phyloP scores from a whole-genome alignment of 1,284 basidiomycete genomes.

The Inonotus hispidus region DNA sequence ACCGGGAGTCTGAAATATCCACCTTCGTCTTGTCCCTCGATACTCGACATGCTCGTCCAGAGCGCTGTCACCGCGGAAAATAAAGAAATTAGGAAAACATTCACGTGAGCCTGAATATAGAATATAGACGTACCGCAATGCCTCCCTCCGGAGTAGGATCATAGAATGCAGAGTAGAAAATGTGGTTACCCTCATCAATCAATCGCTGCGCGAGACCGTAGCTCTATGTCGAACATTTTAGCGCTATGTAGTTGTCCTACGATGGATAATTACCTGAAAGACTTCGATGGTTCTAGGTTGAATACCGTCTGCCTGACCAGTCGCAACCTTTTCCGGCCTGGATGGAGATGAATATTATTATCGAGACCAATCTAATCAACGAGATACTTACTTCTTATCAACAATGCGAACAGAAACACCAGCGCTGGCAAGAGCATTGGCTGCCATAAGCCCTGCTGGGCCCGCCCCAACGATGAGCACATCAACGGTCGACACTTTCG shows the following conservation, averaged over 20 bases:
- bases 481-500: constrained; percentile 39
- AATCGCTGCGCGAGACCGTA: constrained; percentile 67
- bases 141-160: constrained; percentile 55
- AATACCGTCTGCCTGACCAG: constrained; percentile 77
- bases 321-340: constrained; percentile 51
- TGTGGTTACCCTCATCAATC: constrained; percentile 58
- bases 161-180: constrained; percentile 68
- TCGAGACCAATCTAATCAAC: background rate
- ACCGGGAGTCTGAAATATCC: constrained; percentile 5
- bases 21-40: constrained; percentile 36
- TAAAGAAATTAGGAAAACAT: background rate
- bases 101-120: background rate
- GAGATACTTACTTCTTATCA: constrained; percentile 50
- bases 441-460: constrained; percentile 58
- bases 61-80: constrained; percentile 38
- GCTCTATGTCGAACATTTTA: constrained; percentile 38
- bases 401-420: constrained; percentile 62
- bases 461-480: constrained; percentile 54
- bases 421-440: constrained; percentile 54
- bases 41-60: constrained; percentile 54
- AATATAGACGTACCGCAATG: constrained; percentile 43
- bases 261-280: constrained; percentile 44
- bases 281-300: constrained; percentile 76
- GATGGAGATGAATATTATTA: background rate
- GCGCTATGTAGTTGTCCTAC: background rate